Evolutionary conservation across 2,329 filamentous ascomycete species (phyloP).

Genomic region (Biscogniauxia marginata): DNA sequence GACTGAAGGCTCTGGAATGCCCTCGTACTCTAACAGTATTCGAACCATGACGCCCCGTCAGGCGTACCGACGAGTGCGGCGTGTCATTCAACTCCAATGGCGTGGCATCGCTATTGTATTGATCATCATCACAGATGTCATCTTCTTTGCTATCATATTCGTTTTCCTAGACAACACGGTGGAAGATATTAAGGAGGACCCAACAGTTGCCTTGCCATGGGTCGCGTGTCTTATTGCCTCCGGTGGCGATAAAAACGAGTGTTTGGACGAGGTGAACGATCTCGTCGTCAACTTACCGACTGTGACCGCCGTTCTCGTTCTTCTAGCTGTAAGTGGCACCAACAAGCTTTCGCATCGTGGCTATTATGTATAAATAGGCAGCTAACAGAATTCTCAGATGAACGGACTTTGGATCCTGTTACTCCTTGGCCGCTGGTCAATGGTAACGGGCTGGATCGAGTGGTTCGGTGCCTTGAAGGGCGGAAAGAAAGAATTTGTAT

Average conservation of each 20-base stretch:
- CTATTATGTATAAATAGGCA: no score
- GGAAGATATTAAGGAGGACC: slow-evolving; percentile 54
- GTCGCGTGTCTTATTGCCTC: slow-evolving; percentile 64
- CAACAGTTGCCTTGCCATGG: slow-evolving; percentile 60
- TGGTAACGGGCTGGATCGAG: slow-evolving; percentile 80
- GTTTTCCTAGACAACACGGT: slow-evolving; percentile 80
- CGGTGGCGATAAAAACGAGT: slow-evolving; percentile 62
- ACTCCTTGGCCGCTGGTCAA: slow-evolving; percentile 78
- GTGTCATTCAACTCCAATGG: slow-evolving; percentile 92
- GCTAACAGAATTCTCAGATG: slow-evolving; percentile 46
- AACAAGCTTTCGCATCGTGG: background rate
- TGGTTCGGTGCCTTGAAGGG: slow-evolving; percentile 51
- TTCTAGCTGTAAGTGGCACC: slow-evolving; percentile 66
- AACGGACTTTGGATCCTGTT: slow-evolving; percentile 84
- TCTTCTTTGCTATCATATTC: slow-evolving; percentile 92
- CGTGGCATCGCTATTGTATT: slow-evolving; percentile 86
- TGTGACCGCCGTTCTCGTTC: slow-evolving; percentile 75
- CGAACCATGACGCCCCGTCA: slow-evolving; percentile 78
- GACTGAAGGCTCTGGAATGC: slow-evolving; percentile 70
- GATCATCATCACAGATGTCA: slow-evolving; percentile 85
- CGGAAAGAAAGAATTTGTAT: slow-evolving; percentile 78
- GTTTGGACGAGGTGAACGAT: slow-evolving; percentile 56
- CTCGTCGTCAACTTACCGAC: slow-evolving; percentile 75
- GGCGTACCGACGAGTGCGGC: slow-evolving; percentile 80
- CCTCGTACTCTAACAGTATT: slow-evolving; percentile 73